Evolutionary conservation across 2,329 filamentous ascomycete species (phyloP), one percentile per base, ranked within the genome.

Genomic region (Xylaria sp.): DNA sequence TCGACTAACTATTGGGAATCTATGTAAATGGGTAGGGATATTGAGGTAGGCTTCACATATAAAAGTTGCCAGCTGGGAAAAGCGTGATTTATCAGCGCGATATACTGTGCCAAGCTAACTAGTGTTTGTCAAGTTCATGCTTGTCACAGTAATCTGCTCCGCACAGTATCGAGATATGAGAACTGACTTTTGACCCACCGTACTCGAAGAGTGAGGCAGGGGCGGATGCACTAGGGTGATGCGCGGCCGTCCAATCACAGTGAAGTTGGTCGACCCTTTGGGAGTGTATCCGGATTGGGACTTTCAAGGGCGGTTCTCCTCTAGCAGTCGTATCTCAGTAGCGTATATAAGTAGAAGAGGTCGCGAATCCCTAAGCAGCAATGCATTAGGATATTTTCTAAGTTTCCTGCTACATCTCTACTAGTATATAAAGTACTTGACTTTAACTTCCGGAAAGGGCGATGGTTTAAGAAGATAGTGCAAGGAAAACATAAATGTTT

Each of bases 241-340:
- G 70, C 66, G 56, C 72, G 63, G 65, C 69, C 72, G 51, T 68
- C 76, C 75, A 77, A 77, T 77, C 64, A 76, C 59, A 72, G 66
- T 28, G 62, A 73, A 69, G 73, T 61, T 67, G 68, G 63, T 75
- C 68, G 75, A 77, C 76, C 65, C 65, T 76, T 77, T 77, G 74
- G 76, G 75, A 76, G 76, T 75, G 72, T 77, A 74, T 74, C 76
- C 75, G 74, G 72, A 76, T 77, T 75, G 72, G 76, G 76, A 76
- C 59, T 70, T 67, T 55, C 52, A 32, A 63, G 59, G 56, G 56
- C 54, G 9, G 23, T 46, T 66, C 39, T 52, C 15, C 23, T 6
- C n/a, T 7, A 58, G 23, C 56, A 46, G 7, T 20, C 15, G 10
- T n/a, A 51, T 2, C 28, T 50, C 10, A 37, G 51, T 44, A 34